Conservation (phyloP, 495 filamentous ascomycete species). For the Penicillium mononematosum region DNA sequence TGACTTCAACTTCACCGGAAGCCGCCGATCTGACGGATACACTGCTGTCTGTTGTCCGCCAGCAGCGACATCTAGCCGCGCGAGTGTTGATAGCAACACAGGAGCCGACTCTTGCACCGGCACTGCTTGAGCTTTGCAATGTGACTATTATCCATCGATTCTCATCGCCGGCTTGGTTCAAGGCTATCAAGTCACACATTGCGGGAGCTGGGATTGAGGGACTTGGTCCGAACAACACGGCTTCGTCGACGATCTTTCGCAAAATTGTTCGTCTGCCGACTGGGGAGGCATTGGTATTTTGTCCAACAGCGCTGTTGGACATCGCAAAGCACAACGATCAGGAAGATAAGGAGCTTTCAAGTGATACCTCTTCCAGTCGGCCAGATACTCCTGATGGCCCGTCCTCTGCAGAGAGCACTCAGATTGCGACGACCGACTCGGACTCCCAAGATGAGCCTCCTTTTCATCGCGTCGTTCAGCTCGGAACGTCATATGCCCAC, state of each 20-base stretch:
- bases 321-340: not conserved
- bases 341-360: not conserved
- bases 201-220: constrained; percentile 35
- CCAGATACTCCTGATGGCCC: not conserved
- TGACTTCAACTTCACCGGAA: constrained; percentile 40
- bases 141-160: constrained; percentile 75
- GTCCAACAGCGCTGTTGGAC: constrained; percentile 33
- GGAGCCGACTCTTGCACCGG: constrained; percentile 71
- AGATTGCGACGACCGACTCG: not conserved
- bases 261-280: constrained; percentile 55
- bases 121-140: constrained; percentile 68
- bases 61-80: constrained; percentile 66
- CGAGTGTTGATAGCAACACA: constrained; percentile 74
- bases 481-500: constrained; percentile 17
- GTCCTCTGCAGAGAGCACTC: not conserved
- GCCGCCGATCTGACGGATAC: constrained; percentile 58
- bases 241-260: constrained; percentile 44
- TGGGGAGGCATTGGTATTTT: constrained; percentile 64
- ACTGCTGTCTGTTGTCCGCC: constrained; percentile 62
- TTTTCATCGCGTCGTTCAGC: constrained; percentile 4
- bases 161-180: constrained; percentile 67
- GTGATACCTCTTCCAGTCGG: not conserved
- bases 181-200: constrained; percentile 59
- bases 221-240: constrained; percentile 6
- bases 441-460: not conserved